Percentiles rank a stretch among this genome's conserved stretches.
Evolutionary conservation across 2,329 filamentous ascomycete species (phyloP).

Genomic region (Scorias spongiosa): DNA sequence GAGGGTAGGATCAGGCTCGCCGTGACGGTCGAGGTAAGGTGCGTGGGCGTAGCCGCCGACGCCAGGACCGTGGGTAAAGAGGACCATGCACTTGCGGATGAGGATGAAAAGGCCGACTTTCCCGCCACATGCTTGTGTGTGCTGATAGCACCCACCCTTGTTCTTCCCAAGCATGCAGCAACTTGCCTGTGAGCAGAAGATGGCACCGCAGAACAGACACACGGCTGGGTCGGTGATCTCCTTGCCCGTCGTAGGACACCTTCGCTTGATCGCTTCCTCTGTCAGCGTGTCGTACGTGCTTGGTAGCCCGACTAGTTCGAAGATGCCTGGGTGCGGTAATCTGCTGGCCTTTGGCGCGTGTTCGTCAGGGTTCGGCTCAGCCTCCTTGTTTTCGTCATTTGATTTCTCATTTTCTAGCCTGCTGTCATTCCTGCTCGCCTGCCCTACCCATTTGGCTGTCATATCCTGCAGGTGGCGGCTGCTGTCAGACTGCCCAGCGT

Average conservation of each 20-base stretch:
- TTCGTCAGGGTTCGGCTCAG: conserved; percentile 7
- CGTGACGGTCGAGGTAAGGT: conserved; percentile 90
- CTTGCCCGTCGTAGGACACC: conserved; percentile 79
- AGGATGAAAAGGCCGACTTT: conserved; percentile 92
- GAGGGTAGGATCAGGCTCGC: conserved; percentile 85
- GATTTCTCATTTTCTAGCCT: conserved; percentile 8
- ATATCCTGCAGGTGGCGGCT: conserved; percentile 32
- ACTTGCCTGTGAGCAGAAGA: conserved; percentile 86
- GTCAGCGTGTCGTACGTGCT: conserved; percentile 86
- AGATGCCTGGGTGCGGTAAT: conserved; percentile 74
- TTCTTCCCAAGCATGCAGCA: conserved; percentile 62
- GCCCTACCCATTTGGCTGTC: conserved; percentile 58
- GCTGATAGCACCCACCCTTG: conserved; percentile 73
- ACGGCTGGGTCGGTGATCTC: conserved; percentile 82
- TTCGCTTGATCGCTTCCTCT: conserved; percentile 71
- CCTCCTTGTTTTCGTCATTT: conserved; percentile 8
- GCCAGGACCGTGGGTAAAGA: conserved; percentile 63
- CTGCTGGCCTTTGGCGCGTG: conserved; percentile 26
- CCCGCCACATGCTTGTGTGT: conserved; percentile 76
- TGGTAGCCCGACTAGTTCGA: conserved; percentile 82
- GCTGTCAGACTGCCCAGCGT: conserved; percentile 25
- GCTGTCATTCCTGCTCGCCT: conserved; percentile 20
- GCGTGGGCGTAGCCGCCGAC: conserved; percentile 76
- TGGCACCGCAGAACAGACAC: conserved; percentile 90
- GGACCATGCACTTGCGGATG: conserved; percentile 85